A percentile compares a stretch with the other conserved stretches of the same genome.
These are phyloP conservation scores for Nasturtium officinale DNA, from an alignment of 345 rosid genomes.

Conservation along the genomic window DNA sequence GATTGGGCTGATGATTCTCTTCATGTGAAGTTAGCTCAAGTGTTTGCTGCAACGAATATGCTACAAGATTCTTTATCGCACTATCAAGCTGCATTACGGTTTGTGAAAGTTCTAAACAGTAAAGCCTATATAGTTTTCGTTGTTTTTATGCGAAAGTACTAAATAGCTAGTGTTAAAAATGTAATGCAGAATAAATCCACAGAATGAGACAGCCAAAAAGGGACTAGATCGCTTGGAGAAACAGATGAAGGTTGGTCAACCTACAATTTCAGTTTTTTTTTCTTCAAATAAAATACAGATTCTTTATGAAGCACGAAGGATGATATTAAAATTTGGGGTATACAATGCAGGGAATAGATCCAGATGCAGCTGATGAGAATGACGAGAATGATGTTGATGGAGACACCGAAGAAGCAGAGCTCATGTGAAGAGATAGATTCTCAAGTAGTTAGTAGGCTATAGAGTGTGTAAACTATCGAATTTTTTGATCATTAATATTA, in stretches of 20 bases:
- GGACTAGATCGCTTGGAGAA: slow-evolving; percentile 97
- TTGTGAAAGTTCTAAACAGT: background rate
- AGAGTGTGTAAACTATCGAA: slow-evolving; percentile 15
- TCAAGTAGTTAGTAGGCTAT: slow-evolving; percentile 9
- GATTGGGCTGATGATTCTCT: slow-evolving; percentile 99
- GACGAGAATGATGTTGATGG: slow-evolving; percentile 95
- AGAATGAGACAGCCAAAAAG: slow-evolving; percentile 89
- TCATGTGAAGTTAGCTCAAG: slow-evolving; percentile 97
- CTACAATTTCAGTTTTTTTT: background rate
- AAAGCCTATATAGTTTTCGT: background rate
- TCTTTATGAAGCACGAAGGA: background rate
- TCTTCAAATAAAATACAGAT: background rate
- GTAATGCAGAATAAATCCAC: slow-evolving; percentile 75
- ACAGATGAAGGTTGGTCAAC: slow-evolving; percentile 83
- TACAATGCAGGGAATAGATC: slow-evolving; percentile 86
- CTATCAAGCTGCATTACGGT: slow-evolving; percentile 94
- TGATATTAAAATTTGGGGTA: slow-evolving; percentile 11
- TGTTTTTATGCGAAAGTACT: slow-evolving; percentile 1
- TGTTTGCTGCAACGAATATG: slow-evolving; percentile 83
- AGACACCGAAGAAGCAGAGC: slow-evolving; percentile 90
- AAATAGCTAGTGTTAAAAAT: background rate
- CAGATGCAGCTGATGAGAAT: slow-evolving; percentile 95
- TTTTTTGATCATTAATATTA: background rate
- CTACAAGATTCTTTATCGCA: slow-evolving; percentile 86
- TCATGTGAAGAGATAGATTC: slow-evolving; percentile 48